Base-by-base conservation (phyloP, 345 rosid genomes). In the Bruguiera gymnorhiza region DNA sequence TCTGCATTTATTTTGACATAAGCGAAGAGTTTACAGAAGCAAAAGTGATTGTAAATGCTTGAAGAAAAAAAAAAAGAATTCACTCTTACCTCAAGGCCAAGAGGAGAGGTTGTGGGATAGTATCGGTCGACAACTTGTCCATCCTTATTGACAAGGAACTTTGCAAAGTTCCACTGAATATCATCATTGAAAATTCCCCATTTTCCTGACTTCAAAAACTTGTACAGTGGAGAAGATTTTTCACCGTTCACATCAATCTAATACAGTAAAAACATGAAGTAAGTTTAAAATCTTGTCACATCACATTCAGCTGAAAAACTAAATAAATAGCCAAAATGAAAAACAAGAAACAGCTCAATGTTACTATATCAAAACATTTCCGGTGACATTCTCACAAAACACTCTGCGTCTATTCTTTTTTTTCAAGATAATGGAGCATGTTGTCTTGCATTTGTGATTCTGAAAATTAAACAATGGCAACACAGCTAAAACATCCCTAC, bases 111-210 rank as follows among this genome's bases (percentile, higher is more conserved):
- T 46, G 80, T 71, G 24, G 80, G 80, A 63, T 77, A 72, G 72
- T 62, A 77, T 26, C 80, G 76, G 52, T 72, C 76, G 6, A 63
- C 73, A 37, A 72, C 80, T 72, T 77, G 65, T 3, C 80, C 76
- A 48, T 72, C 66, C 24, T 77, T 72, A 19, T 59, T 19, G 66
- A 77, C 73, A 11, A 72, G 80, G 63, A 77, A 77, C 65, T 77
- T 72, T 4, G 72, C 80, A 64, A 77, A 77, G 73, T 77, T 77
- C 76, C 80, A 77, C 43, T 77, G 80, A 52, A 77, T 72, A 64
- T 77, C 80, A 63, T 77, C 80, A 19, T 73, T 48, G 55, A 77
- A 77, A 48, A 77, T 72, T 71, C 80, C 80, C 80, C 80, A 77
- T 67, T 72, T 77, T 4, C 80, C 80, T 6, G 69, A 67, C 70